A percentile compares a stretch with the other conserved stretches of the same genome.
Conservation (phyloP, 179 eudicot species). For the Heliamphora pulchella region DNA sequence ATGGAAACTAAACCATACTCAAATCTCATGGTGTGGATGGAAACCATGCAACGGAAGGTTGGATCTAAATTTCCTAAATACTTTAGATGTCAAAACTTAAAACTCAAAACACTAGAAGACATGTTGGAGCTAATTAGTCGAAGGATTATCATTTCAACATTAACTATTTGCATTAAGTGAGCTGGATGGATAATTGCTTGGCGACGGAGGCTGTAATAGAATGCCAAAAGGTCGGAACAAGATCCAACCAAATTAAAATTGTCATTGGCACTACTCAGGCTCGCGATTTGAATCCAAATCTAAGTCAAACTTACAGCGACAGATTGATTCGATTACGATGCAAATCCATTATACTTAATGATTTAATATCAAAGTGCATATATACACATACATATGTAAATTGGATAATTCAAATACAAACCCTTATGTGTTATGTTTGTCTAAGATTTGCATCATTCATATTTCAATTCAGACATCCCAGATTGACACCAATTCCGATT, state of each 20-base stretch:
- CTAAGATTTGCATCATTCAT: background rate
- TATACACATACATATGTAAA: too few relatives aligned
- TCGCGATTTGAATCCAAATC: background rate
- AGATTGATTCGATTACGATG: background rate
- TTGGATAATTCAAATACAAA: background rate
- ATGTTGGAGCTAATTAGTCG: background rate
- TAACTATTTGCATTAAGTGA: background rate
- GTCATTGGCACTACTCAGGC: background rate
- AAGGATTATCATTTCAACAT: background rate
- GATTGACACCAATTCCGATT: background rate
- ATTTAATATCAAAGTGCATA: too few relatives aligned
- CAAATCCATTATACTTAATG: background rate
- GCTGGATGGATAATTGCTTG: background rate
- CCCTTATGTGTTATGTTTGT: background rate
- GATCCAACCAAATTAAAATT: background rate
- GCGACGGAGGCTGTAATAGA: constrained; percentile 1
- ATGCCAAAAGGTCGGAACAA: background rate
- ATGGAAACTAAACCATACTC: background rate
- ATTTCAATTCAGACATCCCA: too few relatives aligned
- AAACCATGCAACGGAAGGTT: background rate
- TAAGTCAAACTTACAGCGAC: background rate
- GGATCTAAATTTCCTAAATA: background rate
- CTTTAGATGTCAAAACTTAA: background rate
- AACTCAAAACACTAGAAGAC: background rate
- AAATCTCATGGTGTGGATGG: background rate